phyloP scores from a whole-genome alignment of 345 rosid species.

The Euphorbia peplus region DNA sequence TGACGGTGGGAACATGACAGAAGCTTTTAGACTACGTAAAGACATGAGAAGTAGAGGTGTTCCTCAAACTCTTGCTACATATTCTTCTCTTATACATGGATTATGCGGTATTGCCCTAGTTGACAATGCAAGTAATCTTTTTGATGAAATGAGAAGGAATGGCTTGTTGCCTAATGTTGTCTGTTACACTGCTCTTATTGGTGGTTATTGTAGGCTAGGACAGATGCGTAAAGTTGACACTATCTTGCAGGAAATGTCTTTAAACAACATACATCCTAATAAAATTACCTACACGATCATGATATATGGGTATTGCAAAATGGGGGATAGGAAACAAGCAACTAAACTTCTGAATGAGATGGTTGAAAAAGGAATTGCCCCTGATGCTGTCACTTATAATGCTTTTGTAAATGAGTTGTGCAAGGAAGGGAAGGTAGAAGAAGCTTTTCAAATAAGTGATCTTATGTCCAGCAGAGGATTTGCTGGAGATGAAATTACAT shows the following conservation, averaged over 20 bases:
- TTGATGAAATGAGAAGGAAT: slow-evolving; percentile 58
- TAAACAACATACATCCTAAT: slow-evolving; percentile 49
- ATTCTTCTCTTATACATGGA: slow-evolving; percentile 68
- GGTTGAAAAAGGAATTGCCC: slow-evolving; percentile 51
- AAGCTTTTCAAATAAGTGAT: slow-evolving; percentile 49
- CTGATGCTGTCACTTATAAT: slow-evolving; percentile 64
- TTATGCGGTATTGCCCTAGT: slow-evolving; percentile 51
- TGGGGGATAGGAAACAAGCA: slow-evolving; percentile 58
- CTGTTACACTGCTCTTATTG: slow-evolving; percentile 71
- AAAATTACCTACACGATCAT: slow-evolving; percentile 73
- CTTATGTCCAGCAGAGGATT: slow-evolving; percentile 31
- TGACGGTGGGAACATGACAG: slow-evolving; percentile 43
- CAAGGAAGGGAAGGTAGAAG: slow-evolving; percentile 53
- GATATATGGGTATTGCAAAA: slow-evolving; percentile 35
- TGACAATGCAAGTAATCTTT: slow-evolving; percentile 48
- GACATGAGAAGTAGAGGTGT: slow-evolving; percentile 61
- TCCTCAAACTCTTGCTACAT: slow-evolving; percentile 48
- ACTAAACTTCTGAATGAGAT: slow-evolving; percentile 55
- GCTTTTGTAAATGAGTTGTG: slow-evolving; percentile 51
- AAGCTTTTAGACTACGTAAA: slow-evolving; percentile 52
- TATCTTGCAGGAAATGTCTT: slow-evolving; percentile 59
- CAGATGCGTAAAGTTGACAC: slow-evolving; percentile 54
- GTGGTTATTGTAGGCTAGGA: slow-evolving; percentile 67
- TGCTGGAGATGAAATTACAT: slow-evolving; percentile 55
- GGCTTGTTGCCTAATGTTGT: slow-evolving; percentile 62